Evolutionary conservation across 208 protist genomes (phyloP).

Genomic region (Leishmania amazonensis): DNA sequence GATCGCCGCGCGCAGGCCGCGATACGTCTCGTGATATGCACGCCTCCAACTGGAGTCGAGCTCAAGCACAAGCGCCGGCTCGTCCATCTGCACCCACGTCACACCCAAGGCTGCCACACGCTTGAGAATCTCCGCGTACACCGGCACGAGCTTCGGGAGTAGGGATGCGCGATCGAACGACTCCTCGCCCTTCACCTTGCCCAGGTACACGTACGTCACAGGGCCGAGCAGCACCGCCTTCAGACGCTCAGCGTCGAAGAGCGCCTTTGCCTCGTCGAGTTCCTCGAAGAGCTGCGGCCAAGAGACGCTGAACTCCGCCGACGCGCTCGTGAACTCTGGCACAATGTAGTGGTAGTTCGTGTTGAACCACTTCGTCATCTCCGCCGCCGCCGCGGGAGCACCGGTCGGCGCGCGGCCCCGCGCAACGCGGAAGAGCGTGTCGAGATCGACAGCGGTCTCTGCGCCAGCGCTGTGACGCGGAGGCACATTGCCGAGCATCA

Average conservation of each 20-base stretch:
- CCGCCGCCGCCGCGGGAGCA: conserved; percentile 52
- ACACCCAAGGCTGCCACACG: conserved; percentile 50
- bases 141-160: conserved; percentile 49
- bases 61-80: conserved; percentile 82
- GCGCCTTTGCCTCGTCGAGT: conserved; percentile 55
- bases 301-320: conserved; percentile 36
- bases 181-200: conserved; percentile 58
- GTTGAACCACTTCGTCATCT: conserved; percentile 96
- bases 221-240: conserved; percentile 86
- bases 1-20: conserved; percentile 23
- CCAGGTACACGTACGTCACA: conserved; percentile 76
- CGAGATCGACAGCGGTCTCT: conserved; percentile 40
- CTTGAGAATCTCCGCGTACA: conserved; percentile 73
- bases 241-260: conserved; percentile 37
- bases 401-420: conserved; percentile 67
- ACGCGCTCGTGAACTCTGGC: conserved; percentile 74
- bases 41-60: conserved; percentile 40
- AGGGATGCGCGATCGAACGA: conserved; percentile 51
- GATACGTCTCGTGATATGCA: conserved; percentile 39
- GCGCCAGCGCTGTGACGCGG: conserved; percentile 39
- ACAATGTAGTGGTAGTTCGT: conserved; percentile 95
- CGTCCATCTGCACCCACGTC: conserved; percentile 85
- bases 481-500: conserved; percentile 81
- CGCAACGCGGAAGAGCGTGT: conserved; percentile 89
- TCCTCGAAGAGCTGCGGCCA: conserved; percentile 62